Percentiles rank a stretch among this genome's conserved stretches.
These are phyloP conservation scores for Cyberlindnera bimundalis DNA, from an alignment of 805 yeast species.

Conservation along the genomic window DNA sequence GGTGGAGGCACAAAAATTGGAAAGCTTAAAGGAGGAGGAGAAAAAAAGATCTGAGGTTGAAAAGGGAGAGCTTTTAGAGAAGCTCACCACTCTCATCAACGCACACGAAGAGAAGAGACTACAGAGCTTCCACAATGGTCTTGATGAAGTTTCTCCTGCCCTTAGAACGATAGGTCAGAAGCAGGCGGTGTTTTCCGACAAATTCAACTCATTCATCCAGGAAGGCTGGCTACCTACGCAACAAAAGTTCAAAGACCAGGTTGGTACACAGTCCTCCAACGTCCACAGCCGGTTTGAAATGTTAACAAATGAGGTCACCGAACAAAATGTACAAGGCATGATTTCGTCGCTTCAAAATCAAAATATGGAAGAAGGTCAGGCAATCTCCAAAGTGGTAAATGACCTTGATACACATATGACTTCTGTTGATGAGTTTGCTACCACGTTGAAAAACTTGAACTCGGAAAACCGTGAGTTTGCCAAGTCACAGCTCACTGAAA, in stretches of 20 bases:
- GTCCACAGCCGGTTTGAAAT: neutral
- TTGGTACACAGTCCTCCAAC: conserved; percentile 1
- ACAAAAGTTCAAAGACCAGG: conserved; percentile 10
- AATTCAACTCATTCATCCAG: conserved; percentile 13
- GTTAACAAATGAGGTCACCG: conserved; percentile 15
- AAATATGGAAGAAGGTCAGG: conserved; percentile 2
- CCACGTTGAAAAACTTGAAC: conserved; percentile 13
- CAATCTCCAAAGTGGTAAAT: neutral
- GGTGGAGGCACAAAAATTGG: conserved; percentile 7
- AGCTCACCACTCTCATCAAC: conserved; percentile 13
- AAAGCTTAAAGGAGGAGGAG: conserved; percentile 12
- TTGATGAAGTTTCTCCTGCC: conserved; percentile 12
- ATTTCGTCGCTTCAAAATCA: conserved; percentile 18
- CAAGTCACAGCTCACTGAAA: conserved; percentile 10
- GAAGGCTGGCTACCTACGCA: conserved; percentile 21
- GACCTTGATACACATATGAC: conserved; percentile 14
- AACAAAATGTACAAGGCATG: conserved; percentile 20
- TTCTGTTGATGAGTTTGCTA: conserved; percentile 10
- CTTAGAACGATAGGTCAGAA: conserved; percentile 8
- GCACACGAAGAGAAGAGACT: conserved; percentile 10
- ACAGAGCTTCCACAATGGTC: conserved; percentile 3
- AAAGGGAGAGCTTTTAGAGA: conserved; percentile 9
- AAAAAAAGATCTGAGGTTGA: conserved; percentile 5
- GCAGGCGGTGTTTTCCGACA: conserved; percentile 15
- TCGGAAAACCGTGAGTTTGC: conserved; percentile 17